Evolutionary conservation across 306 rosid genomes (phyloP), one percentile per base, ranked within the genome.

Genomic region (Albizia julibrissin): DNA sequence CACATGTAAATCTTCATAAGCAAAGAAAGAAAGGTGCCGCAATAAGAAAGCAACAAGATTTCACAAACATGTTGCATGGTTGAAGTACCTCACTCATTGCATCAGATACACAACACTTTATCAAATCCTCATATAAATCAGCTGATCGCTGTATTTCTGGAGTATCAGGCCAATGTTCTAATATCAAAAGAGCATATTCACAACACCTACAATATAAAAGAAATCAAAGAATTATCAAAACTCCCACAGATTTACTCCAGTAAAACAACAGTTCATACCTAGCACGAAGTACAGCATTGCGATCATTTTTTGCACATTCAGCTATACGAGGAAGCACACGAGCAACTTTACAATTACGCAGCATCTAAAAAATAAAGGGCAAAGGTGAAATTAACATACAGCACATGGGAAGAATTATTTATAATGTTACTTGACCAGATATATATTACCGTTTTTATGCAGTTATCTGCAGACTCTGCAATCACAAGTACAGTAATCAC

Each of bases 401-500:
- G 69, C 37, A 79, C 72, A 46, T 24, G 54, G 66, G 22, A 33
- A 78, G 59, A 42, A 59, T 47, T 10, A 42, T 39, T 49, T 29
- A 49, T 65, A 59, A 54, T 58, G 67, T 76, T 59, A 50, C 29
- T 64, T 59, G 67, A 75, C 73, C n/a, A 78, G 39, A 77, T 71
- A 15, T 47, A 72, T 34, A 79, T 78, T 93, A 96, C 99, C 94
- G 98, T 96, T 88, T 96, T 96, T 79, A 96, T 94, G 91, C 99
- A 96, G 87, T 91, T 92, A 85, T 96, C 99, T 24, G 99, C 88
- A 76, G 99, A 96, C 91, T 96, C 99, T 87, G 94, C 94, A 91
- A 96, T 96, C 83, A 96, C 99, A 84, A 96, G 99, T 85, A 96
- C 98, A 88, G 99, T 96, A 79, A 96, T 96, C 91, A 96, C 99